phyloP scores from a whole-genome alignment of 2,329 filamentous ascomycete genomes.

The Balansia obtecta region DNA sequence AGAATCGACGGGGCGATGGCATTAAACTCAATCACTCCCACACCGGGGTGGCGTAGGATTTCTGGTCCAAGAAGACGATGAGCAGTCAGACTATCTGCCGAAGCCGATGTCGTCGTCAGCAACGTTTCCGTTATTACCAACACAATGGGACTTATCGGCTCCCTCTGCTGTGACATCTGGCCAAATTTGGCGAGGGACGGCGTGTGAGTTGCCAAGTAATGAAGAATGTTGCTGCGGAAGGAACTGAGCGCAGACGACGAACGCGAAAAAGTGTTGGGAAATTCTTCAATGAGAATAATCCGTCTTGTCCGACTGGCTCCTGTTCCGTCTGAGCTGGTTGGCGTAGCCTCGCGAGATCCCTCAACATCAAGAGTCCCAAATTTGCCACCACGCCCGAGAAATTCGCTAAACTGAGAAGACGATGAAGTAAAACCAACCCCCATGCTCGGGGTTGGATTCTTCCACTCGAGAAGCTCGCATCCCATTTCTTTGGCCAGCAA shows the following conservation, averaged over 20 bases:
- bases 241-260: constrained; percentile 52
- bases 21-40: constrained; percentile 83
- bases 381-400: constrained; percentile 67
- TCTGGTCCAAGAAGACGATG: constrained; percentile 81
- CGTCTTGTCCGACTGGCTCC: constrained; percentile 23
- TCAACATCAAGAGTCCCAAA: constrained; percentile 57
- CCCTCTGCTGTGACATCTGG: constrained; percentile 23
- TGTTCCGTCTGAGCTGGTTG: constrained; percentile 10
- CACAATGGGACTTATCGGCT: constrained; percentile 58
- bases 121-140: constrained; percentile 88
- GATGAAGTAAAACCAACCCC: constrained; percentile 55
- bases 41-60: constrained; percentile 68
- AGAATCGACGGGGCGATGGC: constrained; percentile 77
- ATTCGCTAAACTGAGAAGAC: constrained; percentile 81
- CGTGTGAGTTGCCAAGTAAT: constrained; percentile 59
- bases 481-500: constrained; percentile 67
- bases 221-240: constrained; percentile 64
- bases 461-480: constrained; percentile 78
- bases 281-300: constrained; percentile 69
- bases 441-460: constrained; percentile 57
- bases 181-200: constrained; percentile 39
- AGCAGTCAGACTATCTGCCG: constrained; percentile 84
- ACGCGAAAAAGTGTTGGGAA: constrained; percentile 61
- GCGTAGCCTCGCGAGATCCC: constrained; percentile 15
- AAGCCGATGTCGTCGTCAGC: constrained; percentile 70